phyloP scores from a whole-genome alignment of 352 stramenopile species.

The Thalassiosira sp. region DNA sequence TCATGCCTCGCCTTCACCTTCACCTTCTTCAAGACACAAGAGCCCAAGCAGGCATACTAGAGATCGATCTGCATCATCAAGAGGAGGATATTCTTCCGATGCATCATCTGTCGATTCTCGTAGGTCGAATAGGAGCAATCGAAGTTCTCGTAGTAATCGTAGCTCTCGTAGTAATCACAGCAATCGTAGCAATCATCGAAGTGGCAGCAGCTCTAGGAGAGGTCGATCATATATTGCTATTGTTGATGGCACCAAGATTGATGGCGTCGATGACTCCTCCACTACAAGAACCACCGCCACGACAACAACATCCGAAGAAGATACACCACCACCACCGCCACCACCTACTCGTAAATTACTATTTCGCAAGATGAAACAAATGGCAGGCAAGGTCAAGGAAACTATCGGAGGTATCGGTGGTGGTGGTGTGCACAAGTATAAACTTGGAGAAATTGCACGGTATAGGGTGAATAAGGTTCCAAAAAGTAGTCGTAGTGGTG shows the following conservation, averaged over 20 bases:
- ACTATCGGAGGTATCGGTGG: conserved; percentile 10
- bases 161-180: not conserved
- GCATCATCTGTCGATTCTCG: not conserved
- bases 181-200: too few species aligned
- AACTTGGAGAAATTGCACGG: conserved; percentile 10
- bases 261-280: too few species aligned
- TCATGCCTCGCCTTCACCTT: not conserved
- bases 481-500: not conserved
- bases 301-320: too few species aligned
- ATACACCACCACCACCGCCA: too few species aligned
- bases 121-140: not conserved
- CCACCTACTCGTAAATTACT: too few species aligned
- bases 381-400: conserved; percentile 23
- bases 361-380: conserved; percentile 17
- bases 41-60: not conserved
- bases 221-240: too few species aligned
- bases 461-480: conserved; percentile 10
- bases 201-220: too few species aligned
- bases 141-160: not conserved
- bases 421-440: conserved; percentile 14
- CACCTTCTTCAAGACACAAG: too few species aligned
- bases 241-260: too few species aligned
- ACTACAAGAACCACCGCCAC: too few species aligned
- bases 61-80: not conserved
- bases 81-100: not conserved